Base-by-base conservation (phyloP, 2,329 filamentous ascomycete genomes). In the Aspergillus calidoustus region DNA sequence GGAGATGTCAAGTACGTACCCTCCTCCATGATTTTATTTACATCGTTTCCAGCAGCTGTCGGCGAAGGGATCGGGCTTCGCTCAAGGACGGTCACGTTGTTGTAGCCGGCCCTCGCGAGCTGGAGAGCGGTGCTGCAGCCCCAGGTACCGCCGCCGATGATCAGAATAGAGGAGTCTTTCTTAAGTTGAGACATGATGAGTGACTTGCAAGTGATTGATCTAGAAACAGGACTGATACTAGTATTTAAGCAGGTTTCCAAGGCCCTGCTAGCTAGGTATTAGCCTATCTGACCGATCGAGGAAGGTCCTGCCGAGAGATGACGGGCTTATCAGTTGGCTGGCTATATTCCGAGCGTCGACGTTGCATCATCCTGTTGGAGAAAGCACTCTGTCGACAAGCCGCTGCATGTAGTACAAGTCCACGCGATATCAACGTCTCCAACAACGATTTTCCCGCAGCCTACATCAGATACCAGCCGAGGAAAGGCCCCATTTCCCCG, bases 111-210 rank as follows among this genome's bases (percentile, higher is more conserved):
- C 31, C 81, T 77, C 28, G 82, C 79, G 6, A 85, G 75, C 65
- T 84, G 79, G 22, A 83, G 74, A n/a, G 83, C 82, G n/a, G 82
- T 83, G 7, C 80, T 81, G 38, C 78, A 79, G 13, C 83, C 83
- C 72, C 83, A 84, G 0, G 82, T 83, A 9, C 83, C 83, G 23
- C 77, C 80, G 8, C 83, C 82, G 54, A 84, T 68, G 43, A 84
- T 80, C 23, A 84, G 69, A 51, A 69, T 76, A 9, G 65, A 67
- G 17, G 66, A 68, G 13, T 55, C 50, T 9, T 44, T 54, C 50
- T 54, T 66, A n/a, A 60, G 57, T 7, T 41, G 50, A 6, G 50
- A 25, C 57, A 59, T 59, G n/a, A 9, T 48, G 28, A 7, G 38
- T 19, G 13, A n/a, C 13, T n/a, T 43, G 13, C 38, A 43, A 28